These are phyloP conservation scores for Pilasporangium apinafurcum DNA, from an alignment of 352 stramenopile species.

Conservation along the genomic window DNA sequence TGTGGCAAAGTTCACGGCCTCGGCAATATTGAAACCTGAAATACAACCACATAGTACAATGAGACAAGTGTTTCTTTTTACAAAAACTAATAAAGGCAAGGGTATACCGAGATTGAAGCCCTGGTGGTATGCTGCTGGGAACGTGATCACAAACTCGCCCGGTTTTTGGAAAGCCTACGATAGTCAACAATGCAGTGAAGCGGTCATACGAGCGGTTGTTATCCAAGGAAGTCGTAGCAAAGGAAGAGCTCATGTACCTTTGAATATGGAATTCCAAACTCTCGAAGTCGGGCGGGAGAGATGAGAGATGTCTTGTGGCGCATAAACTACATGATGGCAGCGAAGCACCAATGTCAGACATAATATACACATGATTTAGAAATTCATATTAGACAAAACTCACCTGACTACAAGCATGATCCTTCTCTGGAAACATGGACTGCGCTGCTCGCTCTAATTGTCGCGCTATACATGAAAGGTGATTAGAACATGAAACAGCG, in stretches of 20 bases:
- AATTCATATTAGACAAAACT: background rate
- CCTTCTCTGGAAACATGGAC: constrained; percentile 85
- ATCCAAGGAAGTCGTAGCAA: too few relatives aligned
- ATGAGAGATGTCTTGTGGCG: constrained; percentile 92
- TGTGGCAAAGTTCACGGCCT: constrained; percentile 88
- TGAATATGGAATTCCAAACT: constrained; percentile 81
- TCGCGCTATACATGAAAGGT: constrained; percentile 13
- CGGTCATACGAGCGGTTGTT: background rate
- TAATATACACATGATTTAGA: background rate
- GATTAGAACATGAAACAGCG: background rate
- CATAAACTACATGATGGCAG: constrained; percentile 58
- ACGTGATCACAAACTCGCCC: constrained; percentile 92
- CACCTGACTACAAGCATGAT: constrained; percentile 72
- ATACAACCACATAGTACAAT: too few relatives aligned
- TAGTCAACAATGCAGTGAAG: background rate
- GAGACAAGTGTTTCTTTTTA: too few relatives aligned
- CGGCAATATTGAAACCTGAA: constrained; percentile 89
- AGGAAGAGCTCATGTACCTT: constrained; percentile 14
- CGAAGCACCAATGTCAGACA: too few relatives aligned
- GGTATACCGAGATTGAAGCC: constrained; percentile 90
- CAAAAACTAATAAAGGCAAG: background rate
- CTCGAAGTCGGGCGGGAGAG: constrained; percentile 69
- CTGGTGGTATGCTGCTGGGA: constrained; percentile 84
- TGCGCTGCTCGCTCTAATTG: constrained; percentile 83
- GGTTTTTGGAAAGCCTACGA: constrained; percentile 65